Conservation (phyloP, 2,329 filamentous ascomycete genomes). For the Fusarium nisikadoi region DNA sequence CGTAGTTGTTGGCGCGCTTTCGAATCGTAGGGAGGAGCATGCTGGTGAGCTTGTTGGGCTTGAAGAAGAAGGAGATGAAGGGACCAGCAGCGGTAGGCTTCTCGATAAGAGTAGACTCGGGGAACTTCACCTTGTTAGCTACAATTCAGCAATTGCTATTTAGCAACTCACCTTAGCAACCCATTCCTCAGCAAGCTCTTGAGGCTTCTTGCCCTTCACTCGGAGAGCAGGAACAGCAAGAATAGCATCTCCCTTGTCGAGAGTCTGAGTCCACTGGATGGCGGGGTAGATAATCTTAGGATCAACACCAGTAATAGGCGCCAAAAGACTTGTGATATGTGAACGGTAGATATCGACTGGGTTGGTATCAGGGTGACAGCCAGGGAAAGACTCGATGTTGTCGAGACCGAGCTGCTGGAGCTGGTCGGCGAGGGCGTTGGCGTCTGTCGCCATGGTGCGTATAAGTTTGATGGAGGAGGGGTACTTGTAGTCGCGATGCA, state of each 20-base stretch:
- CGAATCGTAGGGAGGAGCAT: conserved; percentile 77
- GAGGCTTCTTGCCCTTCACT: conserved; percentile 76
- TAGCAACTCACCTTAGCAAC: conserved; percentile 61
- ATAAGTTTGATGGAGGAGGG: conserved; percentile 13
- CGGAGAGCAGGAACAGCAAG: conserved; percentile 83
- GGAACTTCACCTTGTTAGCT: conserved; percentile 63
- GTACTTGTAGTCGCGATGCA: conserved; percentile 10
- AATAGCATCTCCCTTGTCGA: conserved; percentile 86
- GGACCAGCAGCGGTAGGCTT: conserved; percentile 74
- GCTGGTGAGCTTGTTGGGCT: conserved; percentile 71
- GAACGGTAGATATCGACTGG: conserved; percentile 83
- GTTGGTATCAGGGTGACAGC: conserved; percentile 75
- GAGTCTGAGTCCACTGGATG: conserved; percentile 79
- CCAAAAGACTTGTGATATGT: conserved; percentile 76
- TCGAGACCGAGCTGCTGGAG: conserved; percentile 40
- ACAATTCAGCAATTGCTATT: not conserved
- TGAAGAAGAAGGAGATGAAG: conserved; percentile 85
- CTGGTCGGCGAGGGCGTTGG: conserved; percentile 42
- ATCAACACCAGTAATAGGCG: conserved; percentile 76
- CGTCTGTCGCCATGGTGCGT: conserved; percentile 36
- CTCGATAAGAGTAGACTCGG: conserved; percentile 77
- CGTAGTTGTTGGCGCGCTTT: conserved; percentile 65
- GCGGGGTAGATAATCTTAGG: conserved; percentile 76
- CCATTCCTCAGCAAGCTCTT: conserved; percentile 71
- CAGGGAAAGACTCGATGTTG: conserved; percentile 55